Evolutionary conservation across 352 stramenopile species (phyloP).

Genomic region (Globisporangium spiculum): DNA sequence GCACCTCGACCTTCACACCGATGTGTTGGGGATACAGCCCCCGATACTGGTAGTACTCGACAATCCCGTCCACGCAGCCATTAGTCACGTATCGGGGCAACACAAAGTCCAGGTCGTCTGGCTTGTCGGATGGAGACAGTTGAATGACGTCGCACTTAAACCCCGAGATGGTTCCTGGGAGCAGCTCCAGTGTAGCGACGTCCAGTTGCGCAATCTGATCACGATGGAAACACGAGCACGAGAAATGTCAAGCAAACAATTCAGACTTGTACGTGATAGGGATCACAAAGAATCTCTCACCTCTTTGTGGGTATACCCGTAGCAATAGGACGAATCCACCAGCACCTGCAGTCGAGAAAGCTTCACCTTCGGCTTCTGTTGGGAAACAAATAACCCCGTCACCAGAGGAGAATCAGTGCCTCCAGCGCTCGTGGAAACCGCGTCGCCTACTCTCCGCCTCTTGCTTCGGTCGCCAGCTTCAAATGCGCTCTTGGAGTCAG

Average conservation of each 20-base stretch:
- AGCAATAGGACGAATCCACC: not conserved
- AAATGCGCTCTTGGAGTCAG: no score
- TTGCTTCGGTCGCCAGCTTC: no score
- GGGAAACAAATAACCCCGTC: no score
- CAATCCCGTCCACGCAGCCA: not conserved
- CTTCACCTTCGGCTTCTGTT: not conserved
- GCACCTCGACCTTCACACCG: not conserved
- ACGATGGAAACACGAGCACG: not conserved
- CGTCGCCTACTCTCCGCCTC: no score
- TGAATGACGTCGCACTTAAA: not conserved
- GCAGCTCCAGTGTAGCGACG: not conserved
- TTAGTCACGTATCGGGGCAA: not conserved
- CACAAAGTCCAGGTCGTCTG: conserved; percentile 1
- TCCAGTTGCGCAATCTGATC: not conserved
- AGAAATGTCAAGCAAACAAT: no score
- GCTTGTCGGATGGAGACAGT: not conserved
- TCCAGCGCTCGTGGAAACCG: no score
- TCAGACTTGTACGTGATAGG: not conserved
- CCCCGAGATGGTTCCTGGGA: not conserved
- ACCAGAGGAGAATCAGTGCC: no score
- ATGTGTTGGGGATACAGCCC: not conserved
- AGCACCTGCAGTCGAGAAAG: not conserved
- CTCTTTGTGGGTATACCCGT: not conserved
- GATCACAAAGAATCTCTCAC: not conserved
- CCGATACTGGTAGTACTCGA: not conserved